A percentile compares a stretch with the other conserved stretches of the same genome.
These are phyloP conservation scores for Elymus sibiricus DNA, from an alignment of 176 grass and related monocot genomes.

Conservation along the genomic window DNA sequence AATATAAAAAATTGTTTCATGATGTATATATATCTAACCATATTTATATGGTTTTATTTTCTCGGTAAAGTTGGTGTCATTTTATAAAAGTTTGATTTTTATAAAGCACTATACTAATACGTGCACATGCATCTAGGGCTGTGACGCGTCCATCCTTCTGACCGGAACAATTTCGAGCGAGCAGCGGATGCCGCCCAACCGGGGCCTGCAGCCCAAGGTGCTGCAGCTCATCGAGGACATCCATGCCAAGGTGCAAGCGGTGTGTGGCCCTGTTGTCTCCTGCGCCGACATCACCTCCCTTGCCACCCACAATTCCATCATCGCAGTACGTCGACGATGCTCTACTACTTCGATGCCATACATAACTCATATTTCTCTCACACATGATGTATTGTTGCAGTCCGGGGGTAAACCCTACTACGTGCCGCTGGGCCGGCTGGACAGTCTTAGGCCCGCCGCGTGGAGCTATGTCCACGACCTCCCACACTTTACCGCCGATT, in stretches of 20 bases:
- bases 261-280: conserved; percentile 1
- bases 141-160: background rate
- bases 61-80: too few relatives aligned
- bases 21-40: too few relatives aligned
- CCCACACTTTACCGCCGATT: background rate
- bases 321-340: too few relatives aligned
- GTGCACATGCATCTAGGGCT: too few relatives aligned
- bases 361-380: too few relatives aligned
- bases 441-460: background rate
- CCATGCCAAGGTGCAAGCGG: background rate
- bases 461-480: background rate
- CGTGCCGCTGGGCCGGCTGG: background rate
- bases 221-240: background rate
- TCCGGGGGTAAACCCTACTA: background rate
- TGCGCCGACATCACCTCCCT: conserved; percentile 46
- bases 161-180: background rate
- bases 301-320: conserved; percentile 24
- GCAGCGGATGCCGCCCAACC: background rate
- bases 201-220: background rate
- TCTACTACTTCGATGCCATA: too few relatives aligned
- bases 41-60: too few relatives aligned
- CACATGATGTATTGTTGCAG: background rate
- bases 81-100: too few relatives aligned
- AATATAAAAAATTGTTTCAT: too few relatives aligned
- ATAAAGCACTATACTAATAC: too few relatives aligned